phyloP scores from a whole-genome alignment of 2,329 filamentous ascomycete genomes.

The Calonectria multiphialidica region DNA sequence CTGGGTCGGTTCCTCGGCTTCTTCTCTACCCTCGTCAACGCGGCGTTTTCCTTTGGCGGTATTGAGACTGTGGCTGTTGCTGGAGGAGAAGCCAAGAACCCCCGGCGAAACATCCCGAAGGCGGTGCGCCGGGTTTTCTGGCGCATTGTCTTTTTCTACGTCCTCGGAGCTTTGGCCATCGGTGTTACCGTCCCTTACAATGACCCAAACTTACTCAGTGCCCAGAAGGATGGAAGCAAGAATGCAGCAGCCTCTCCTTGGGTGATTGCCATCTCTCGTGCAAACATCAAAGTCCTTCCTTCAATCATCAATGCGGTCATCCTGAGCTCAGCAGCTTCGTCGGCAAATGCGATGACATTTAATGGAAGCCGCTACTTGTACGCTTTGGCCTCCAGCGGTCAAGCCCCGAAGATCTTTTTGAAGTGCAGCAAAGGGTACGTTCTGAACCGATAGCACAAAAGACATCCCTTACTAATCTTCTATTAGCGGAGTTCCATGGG shows the following conservation, averaged over 20 bases:
- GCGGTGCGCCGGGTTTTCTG: conserved; percentile 50
- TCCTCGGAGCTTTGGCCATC: conserved; percentile 53
- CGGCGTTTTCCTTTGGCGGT: neutral
- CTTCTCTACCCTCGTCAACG: neutral
- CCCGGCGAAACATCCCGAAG: conserved; percentile 35
- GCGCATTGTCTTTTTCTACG: conserved; percentile 52
- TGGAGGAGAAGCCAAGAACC: neutral
- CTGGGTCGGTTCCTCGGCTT: neutral
- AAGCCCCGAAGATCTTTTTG: conserved; percentile 55
- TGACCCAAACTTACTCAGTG: conserved; percentile 54
- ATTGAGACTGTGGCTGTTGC: neutral
- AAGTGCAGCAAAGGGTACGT: neutral
- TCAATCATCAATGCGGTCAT: conserved; percentile 69
- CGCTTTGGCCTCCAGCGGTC: conserved; percentile 55
- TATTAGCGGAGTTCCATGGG: neutral
- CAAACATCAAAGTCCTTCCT: conserved; percentile 58
- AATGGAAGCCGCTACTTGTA: conserved; percentile 62
- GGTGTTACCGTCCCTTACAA: conserved; percentile 52
- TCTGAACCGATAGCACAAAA: neutral
- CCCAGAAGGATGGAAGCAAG: conserved; percentile 50
- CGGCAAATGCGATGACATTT: conserved; percentile 69
- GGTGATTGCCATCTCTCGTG: conserved; percentile 65
- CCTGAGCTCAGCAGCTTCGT: conserved; percentile 70
- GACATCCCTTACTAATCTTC: too few species aligned
- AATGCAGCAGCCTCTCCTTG: conserved; percentile 66